Conservation (phyloP, 2,329 filamentous ascomycete genomes). For the Aschersonia sp. region DNA sequence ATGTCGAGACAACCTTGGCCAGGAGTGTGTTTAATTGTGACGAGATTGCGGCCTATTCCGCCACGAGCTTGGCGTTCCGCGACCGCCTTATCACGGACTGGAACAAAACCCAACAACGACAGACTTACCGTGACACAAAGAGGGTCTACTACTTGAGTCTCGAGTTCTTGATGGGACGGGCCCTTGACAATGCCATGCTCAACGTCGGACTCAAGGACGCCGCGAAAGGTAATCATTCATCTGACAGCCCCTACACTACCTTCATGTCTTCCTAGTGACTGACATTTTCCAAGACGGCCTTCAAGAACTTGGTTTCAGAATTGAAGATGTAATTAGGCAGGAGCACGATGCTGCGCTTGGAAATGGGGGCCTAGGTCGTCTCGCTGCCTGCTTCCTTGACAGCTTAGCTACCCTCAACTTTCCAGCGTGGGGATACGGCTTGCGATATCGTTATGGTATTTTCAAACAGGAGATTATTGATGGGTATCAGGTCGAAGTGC, state of each 20-base stretch:
- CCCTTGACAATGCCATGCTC: conserved; percentile 96
- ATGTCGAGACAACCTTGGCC: conserved; percentile 92
- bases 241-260: too few species aligned
- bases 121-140: conserved; percentile 83
- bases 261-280: too few species aligned
- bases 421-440: conserved; percentile 91
- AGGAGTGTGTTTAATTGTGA: conserved; percentile 98
- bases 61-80: conserved; percentile 80
- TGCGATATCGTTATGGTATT: conserved; percentile 92
- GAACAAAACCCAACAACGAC: conserved; percentile 96
- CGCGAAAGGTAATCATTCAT: conserved; percentile 49
- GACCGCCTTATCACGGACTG: conserved; percentile 88
- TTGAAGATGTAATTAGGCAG: conserved; percentile 88
- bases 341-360: conserved; percentile 94
- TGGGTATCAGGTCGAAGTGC: conserved; percentile 94
- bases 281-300: conserved; percentile 46
- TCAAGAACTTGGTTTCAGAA: conserved; percentile 79
- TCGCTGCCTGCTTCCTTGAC: conserved; percentile 94
- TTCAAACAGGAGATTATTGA: conserved; percentile 99
- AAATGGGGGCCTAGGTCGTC: conserved; percentile 85
- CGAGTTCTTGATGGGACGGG: conserved; percentile 94
- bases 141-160: conserved; percentile 93
- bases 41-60: conserved; percentile 82
- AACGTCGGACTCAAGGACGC: conserved; percentile 81
- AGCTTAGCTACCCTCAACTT: conserved; percentile 90